These are phyloP conservation scores for Hypoxylon trugodes DNA, from an alignment of 495 filamentous ascomycete genomes.

Conservation along the genomic window DNA sequence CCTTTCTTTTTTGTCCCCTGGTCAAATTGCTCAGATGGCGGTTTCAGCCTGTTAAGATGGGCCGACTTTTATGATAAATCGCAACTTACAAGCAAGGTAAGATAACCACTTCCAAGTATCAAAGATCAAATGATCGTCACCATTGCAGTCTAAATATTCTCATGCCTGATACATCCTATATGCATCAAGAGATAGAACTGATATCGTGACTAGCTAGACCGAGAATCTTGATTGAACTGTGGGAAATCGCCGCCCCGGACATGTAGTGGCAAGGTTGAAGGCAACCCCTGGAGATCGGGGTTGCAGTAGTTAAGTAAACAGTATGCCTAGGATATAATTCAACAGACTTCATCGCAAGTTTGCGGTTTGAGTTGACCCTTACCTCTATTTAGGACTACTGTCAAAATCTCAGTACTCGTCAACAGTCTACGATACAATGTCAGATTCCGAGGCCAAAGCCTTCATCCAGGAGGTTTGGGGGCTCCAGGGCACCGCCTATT, in stretches of 20 bases:
- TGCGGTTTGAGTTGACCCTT: neutral
- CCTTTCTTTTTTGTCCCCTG: neutral
- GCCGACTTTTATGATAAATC: constrained; percentile 8
- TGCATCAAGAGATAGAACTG: no score
- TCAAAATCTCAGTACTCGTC: neutral
- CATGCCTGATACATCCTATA: neutral
- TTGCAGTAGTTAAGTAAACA: constrained; percentile 7
- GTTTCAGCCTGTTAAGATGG: constrained; percentile 5
- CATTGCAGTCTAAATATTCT: neutral
- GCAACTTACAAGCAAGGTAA: constrained; percentile 3
- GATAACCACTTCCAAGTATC: neutral
- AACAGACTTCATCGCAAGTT: no score
- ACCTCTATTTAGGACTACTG: neutral
- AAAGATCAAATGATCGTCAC: neutral
- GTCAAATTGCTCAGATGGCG: neutral
- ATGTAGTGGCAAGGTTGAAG: neutral
- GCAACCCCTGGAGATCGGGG: neutral
- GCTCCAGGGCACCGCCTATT: constrained; percentile 41
- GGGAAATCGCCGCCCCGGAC: neutral
- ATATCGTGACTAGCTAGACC: neutral
- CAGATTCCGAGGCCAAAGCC: constrained; percentile 5
- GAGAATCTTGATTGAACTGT: neutral
- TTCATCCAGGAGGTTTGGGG: constrained; percentile 46
- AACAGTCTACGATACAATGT: constrained; percentile 3
- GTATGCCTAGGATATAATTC: neutral